phyloP scores from a whole-genome alignment of 345 rosid genomes.

The Psidium guajava region DNA sequence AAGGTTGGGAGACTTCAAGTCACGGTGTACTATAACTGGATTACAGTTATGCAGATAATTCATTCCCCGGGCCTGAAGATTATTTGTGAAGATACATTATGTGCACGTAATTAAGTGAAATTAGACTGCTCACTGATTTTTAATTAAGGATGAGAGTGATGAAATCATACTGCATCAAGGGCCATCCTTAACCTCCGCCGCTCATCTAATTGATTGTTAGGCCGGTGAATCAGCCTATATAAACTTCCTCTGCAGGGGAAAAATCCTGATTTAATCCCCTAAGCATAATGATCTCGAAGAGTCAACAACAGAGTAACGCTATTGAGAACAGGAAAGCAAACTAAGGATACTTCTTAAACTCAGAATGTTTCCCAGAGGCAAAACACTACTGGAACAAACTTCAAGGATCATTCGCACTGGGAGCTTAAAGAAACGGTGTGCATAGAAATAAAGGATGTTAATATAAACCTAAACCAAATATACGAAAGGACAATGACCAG shows the following conservation, averaged over 20 bases:
- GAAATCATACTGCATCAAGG: constrained; percentile 70
- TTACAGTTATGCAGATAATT: constrained; percentile 88
- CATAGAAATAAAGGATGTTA: not conserved
- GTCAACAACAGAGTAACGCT: not conserved
- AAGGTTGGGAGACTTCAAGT: constrained; percentile 91
- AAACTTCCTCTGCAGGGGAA: constrained; percentile 83
- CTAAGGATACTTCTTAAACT: not conserved
- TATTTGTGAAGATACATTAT: constrained; percentile 4
- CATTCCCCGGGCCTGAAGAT: constrained; percentile 91
- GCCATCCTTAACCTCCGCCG: constrained; percentile 93
- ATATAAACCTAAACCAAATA: not conserved
- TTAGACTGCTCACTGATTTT: not conserved
- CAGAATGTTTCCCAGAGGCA: not conserved
- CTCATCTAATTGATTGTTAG: constrained; percentile 89
- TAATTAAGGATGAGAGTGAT: not conserved
- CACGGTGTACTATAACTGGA: constrained; percentile 83
- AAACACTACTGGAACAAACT: not conserved
- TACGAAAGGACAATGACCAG: not conserved
- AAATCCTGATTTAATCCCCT: not conserved
- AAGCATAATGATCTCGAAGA: not conserved
- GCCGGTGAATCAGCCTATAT: constrained; percentile 83
- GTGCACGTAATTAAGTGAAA: constrained; percentile 6
- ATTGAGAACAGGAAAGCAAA: not conserved
- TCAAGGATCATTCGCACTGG: not conserved
- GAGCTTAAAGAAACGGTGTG: not conserved